Evolutionary conservation across 164 flowering plant species (phyloP).

Genomic region (Nelumbo lutea): DNA sequence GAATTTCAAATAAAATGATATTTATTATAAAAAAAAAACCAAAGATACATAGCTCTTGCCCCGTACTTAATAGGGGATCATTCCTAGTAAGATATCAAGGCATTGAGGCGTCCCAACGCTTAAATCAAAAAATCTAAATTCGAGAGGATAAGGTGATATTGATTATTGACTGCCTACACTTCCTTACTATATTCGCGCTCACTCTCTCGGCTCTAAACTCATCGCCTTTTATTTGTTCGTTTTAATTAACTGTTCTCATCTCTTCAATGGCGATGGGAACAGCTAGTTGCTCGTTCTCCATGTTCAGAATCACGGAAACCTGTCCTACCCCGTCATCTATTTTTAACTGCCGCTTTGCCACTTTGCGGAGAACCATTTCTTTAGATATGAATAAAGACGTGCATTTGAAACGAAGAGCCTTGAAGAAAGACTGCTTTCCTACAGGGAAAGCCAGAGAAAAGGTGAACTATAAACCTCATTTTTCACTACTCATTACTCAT

Average conservation of each 20-base stretch:
- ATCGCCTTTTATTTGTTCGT: neutral
- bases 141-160: too few species aligned
- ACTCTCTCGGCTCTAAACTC: too few species aligned
- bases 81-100: too few species aligned
- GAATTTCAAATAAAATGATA: too few species aligned
- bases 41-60: too few species aligned
- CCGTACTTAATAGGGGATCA: too few species aligned
- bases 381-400: neutral
- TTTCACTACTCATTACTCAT: neutral
- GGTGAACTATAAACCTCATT: constrained; percentile 6
- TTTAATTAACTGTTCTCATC: neutral
- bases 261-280: constrained; percentile 13
- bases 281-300: constrained; percentile 16
- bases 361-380: constrained; percentile 2
- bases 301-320: constrained; percentile 2
- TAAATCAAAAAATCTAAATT: too few species aligned
- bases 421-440: constrained; percentile 3
- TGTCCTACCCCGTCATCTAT: neutral
- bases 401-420: neutral
- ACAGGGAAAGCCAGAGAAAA: constrained; percentile 10
- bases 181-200: too few species aligned
- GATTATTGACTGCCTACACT: too few species aligned
- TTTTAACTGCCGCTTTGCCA: constrained; percentile 4
- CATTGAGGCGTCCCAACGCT: too few species aligned
- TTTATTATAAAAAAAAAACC: too few species aligned